These are phyloP conservation scores for Sporothrix pseudoabietina DNA, from an alignment of 2,329 filamentous ascomycete genomes.

Conservation along the genomic window DNA sequence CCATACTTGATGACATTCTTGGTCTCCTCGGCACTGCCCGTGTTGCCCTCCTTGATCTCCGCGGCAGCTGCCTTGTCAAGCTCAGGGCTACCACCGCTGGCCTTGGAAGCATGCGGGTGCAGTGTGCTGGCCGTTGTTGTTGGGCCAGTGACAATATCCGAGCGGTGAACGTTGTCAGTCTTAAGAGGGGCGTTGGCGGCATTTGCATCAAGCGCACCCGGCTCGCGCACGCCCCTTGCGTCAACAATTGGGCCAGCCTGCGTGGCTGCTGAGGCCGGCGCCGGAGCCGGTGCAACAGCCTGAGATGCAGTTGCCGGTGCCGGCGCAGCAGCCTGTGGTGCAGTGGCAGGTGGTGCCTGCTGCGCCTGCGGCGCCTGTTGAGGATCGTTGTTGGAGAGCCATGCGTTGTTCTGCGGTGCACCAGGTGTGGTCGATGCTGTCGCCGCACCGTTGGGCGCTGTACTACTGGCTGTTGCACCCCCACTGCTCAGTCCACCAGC, in stretches of 20 bases:
- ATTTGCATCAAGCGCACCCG: slow-evolving; percentile 31
- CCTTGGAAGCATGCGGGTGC: slow-evolving; percentile 29
- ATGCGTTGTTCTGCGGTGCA: not conserved
- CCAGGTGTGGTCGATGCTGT: not conserved
- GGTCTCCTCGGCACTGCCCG: not conserved
- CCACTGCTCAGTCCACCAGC: slow-evolving; percentile 35
- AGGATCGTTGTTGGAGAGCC: not conserved
- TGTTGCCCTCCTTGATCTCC: not conserved
- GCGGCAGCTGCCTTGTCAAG: not conserved
- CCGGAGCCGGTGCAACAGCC: too few relatives aligned
- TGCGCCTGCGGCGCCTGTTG: not conserved
- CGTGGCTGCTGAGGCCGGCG: not conserved
- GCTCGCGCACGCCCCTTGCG: slow-evolving; percentile 15
- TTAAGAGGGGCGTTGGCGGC: slow-evolving; percentile 8
- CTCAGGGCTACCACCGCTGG: not conserved
- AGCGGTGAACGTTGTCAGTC: slow-evolving; percentile 31
- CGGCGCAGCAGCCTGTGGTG: too few relatives aligned
- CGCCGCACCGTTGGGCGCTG: not conserved
- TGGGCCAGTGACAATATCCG: slow-evolving; percentile 35
- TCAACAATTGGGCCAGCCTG: not conserved
- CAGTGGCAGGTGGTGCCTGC: too few relatives aligned
- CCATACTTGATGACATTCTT: not conserved
- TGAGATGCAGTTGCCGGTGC: too few relatives aligned
- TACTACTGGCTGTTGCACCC: not conserved
- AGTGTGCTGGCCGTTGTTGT: slow-evolving; percentile 36